A percentile compares a stretch with the other conserved stretches of the same genome.
These are phyloP conservation scores for Xeromyces bisporus DNA, from an alignment of 495 filamentous ascomycete species.

Conservation along the genomic window DNA sequence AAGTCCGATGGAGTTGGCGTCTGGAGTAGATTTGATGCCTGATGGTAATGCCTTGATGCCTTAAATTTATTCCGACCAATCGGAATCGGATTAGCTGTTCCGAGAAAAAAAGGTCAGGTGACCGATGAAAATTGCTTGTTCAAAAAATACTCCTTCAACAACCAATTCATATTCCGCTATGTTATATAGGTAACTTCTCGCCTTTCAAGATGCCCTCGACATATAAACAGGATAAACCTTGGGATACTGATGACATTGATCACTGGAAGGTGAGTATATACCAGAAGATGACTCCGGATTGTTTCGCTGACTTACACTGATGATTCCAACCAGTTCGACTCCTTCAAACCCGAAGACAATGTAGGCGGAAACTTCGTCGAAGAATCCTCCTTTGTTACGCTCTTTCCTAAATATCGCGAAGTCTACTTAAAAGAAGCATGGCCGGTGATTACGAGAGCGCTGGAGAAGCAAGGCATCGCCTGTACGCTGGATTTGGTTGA, in stretches of 20 bases:
- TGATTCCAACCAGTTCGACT: constrained; percentile 39
- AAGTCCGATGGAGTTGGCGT: too few relatives aligned
- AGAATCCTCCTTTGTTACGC: constrained; percentile 77
- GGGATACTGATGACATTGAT: constrained; percentile 95
- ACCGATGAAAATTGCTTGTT: too few relatives aligned
- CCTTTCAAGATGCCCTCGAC: constrained; percentile 68
- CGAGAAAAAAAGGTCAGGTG: too few relatives aligned
- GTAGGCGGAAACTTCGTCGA: constrained; percentile 71
- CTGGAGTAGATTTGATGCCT: too few relatives aligned
- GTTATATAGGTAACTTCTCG: too few relatives aligned
- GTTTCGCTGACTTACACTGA: neutral
- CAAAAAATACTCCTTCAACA: too few relatives aligned
- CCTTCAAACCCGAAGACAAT: constrained; percentile 78
- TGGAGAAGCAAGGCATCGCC: constrained; percentile 68
- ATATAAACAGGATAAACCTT: constrained; percentile 86
- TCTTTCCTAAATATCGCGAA: constrained; percentile 98
- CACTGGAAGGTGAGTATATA: constrained; percentile 63
- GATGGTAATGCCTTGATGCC: too few relatives aligned
- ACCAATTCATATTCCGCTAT: too few relatives aligned
- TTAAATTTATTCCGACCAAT: too few relatives aligned
- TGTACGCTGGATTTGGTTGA: constrained; percentile 89
- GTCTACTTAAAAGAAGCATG: constrained; percentile 82
- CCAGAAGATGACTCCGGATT: neutral
- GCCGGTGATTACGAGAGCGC: constrained; percentile 61
- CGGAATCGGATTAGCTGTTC: too few relatives aligned